Base-by-base conservation (phyloP, 768 basidiomycete genomes). In the Mycena crocata region DNA sequence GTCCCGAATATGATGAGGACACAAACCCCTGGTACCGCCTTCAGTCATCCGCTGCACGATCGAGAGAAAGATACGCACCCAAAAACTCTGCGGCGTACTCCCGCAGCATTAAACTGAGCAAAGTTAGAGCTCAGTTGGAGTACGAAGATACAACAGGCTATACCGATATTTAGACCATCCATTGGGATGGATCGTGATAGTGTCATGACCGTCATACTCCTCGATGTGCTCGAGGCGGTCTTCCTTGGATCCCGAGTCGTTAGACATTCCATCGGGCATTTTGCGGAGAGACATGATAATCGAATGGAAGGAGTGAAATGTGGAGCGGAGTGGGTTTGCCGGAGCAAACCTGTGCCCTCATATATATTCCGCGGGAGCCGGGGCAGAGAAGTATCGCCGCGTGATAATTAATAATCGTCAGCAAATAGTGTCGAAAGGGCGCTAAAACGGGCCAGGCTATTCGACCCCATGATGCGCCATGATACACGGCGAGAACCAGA, bases 11-110 rank as follows among this genome's bases (percentile, higher is more conserved):
- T 84, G 59, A 89, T 78, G 12, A 91, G 77, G 32, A 90, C 78
- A 72, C 84, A 84, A 10, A 84, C 82, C 23, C 89, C 67, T 54
- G 9, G 28, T 8, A 39, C 23, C 14, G 7, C n/a, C 10, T 34
- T 59, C 17, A 64, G 54, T 17, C 23, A 40, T 34, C 31, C 32
- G 32, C 21, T 50, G 24, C 24, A 39, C 17, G 49, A 32, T 24
- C 15, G 31, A 32, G 19, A n/a, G 19, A 28, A 34, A 48, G 23
- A 2, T 26, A 40, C 42, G n/a, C 23, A 31, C 61, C 90, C 46
- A 90, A 71, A 69, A 90, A 89, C 74, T 91, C 90, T 19, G 89
- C 90, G 31, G 82, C 83, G 19, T 88, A 85, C 75, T 92, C 90
- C 64, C 86, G 81, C 42, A 90, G 73, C 49, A 74, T 72, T 61